Base-by-base conservation (phyloP, 2,329 filamentous ascomycete genomes). In the Pyrenochaeta sp. region DNA sequence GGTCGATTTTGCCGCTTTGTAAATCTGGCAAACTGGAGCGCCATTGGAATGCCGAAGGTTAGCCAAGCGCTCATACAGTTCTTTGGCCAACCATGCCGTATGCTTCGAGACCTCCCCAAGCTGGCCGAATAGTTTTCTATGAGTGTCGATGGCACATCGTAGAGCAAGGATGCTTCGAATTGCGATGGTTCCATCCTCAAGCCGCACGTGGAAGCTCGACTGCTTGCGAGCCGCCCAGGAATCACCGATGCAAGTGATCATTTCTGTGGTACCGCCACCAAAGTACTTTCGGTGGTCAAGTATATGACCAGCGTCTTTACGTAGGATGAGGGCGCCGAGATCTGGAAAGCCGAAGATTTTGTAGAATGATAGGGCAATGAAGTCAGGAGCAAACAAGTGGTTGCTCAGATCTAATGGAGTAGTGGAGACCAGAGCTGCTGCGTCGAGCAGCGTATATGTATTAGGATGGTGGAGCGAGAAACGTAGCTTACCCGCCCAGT, bases 261-360 rank as follows among this genome's bases (percentile, higher is more conserved):
- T 85, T 45, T 83, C 81, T 32, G 70, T 74, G 1, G 88, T 90
- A 9, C 87, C 88, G 23, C 88, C 88, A 17, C 87, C 88, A 64
- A 90, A 90, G 66, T 88, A 90, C 55, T 79, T 82, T 35, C 85
- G 78, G 17, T 81, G 49, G 79, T 77, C 45, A 78, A 81, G 37
- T 84, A 79, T 46, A 35, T 82, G 74, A 2, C 85, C 86, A 3
- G 90, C 85, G 14, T 85, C 81, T 60, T 91, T 93, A 21, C 90
- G 87, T 5, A 98, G 87, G 15, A 98, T 86, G 49, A 98, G 77
- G 1, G 88, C 92, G 1, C 94, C 94, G 1, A 98, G 80, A 69
- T 97, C 91, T 0, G 94, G 94, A 60, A 97, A 97, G 1, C 94
- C 94, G 72, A 97, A 98, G 12, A 97, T 93, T 73, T 98, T 98